phyloP scores from a whole-genome alignment of 2,329 filamentous ascomycete genomes.

The Fusarium ambrosium region DNA sequence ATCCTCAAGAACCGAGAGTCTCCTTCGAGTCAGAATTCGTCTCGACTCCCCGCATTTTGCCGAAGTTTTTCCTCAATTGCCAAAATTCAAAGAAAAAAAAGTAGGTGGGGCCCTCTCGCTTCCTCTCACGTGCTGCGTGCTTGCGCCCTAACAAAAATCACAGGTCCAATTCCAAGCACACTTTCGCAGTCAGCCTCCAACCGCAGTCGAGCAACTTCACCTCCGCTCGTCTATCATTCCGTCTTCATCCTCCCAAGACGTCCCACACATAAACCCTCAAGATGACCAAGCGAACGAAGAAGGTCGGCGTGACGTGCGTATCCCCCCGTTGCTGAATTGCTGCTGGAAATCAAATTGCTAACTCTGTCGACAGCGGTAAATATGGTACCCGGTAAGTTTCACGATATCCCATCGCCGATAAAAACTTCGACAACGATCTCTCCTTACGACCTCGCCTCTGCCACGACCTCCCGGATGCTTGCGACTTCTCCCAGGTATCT shows the following conservation, averaged over 20 bases:
- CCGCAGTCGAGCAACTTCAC: slow-evolving; percentile 51
- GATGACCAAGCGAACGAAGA: slow-evolving; percentile 96
- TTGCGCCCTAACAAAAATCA: slow-evolving; percentile 59
- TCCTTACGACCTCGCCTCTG: slow-evolving; percentile 22
- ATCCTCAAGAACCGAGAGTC: neutral
- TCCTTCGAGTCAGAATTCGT: slow-evolving; percentile 3
- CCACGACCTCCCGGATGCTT: slow-evolving; percentile 23
- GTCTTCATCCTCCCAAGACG: slow-evolving; percentile 52
- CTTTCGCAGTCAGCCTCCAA: slow-evolving; percentile 51
- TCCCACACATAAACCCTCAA: slow-evolving; percentile 66
- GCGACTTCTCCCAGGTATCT: neutral
- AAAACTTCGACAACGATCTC: slow-evolving; percentile 36
- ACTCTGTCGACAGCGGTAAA: slow-evolving; percentile 71
- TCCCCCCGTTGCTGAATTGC: slow-evolving; percentile 19
- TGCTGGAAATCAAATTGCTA: slow-evolving; percentile 43
- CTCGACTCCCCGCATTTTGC: slow-evolving; percentile 60
- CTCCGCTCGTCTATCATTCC: slow-evolving; percentile 49
- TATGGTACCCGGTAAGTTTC: slow-evolving; percentile 90
- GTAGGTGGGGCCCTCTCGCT: slow-evolving; percentile 45
- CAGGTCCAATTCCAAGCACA: slow-evolving; percentile 51
- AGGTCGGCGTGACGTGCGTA: slow-evolving; percentile 90
- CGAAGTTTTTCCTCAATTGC: slow-evolving; percentile 68
- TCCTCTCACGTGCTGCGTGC: slow-evolving; percentile 56
- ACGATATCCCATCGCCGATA: slow-evolving; percentile 33
- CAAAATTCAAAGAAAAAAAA: slow-evolving; percentile 30